A percentile compares a stretch with the other conserved stretches of the same genome.
These are phyloP conservation scores for Trichoderma parareesei DNA, from an alignment of 495 filamentous ascomycete species.

Conservation along the genomic window DNA sequence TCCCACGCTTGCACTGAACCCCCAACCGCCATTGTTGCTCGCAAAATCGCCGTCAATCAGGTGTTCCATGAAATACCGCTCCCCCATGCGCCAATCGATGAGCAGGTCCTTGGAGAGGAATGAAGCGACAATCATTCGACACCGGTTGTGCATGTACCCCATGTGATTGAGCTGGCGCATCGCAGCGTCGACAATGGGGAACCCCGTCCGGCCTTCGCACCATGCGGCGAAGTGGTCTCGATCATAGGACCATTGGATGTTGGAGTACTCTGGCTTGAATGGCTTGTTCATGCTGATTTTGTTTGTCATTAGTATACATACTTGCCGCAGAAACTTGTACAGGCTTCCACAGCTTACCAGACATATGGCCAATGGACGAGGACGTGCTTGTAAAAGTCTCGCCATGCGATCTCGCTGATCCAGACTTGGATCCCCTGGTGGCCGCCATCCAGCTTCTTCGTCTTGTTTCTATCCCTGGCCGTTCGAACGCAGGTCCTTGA, in stretches of 20 bases:
- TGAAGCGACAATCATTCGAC: slow-evolving; percentile 80
- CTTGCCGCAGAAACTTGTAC: neutral
- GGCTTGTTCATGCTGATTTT: slow-evolving; percentile 76
- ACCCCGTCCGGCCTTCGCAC: slow-evolving; percentile 72
- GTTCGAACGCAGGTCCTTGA: slow-evolving; percentile 62
- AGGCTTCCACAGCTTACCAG: slow-evolving; percentile 44
- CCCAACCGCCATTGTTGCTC: slow-evolving; percentile 89
- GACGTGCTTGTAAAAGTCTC: slow-evolving; percentile 90
- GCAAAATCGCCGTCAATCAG: slow-evolving; percentile 91
- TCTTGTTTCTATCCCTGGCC: slow-evolving; percentile 60
- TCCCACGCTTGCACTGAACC: slow-evolving; percentile 69
- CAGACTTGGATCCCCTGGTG: slow-evolving; percentile 60
- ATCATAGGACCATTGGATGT: slow-evolving; percentile 77
- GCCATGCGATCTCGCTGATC: slow-evolving; percentile 87
- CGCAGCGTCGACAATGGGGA: slow-evolving; percentile 81
- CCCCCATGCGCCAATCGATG: slow-evolving; percentile 85
- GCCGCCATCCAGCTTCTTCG: slow-evolving; percentile 61
- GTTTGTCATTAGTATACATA: neutral
- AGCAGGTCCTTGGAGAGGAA: slow-evolving; percentile 84
- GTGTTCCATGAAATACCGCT: slow-evolving; percentile 81
- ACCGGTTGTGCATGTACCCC: slow-evolving; percentile 86
- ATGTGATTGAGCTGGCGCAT: slow-evolving; percentile 72
- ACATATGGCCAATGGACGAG: slow-evolving; percentile 81
- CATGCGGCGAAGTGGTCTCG: slow-evolving; percentile 59
- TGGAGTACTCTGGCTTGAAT: slow-evolving; percentile 79